A percentile compares a stretch with the other conserved stretches of the same genome.
These are phyloP conservation scores for Cucurbita argyrosperma DNA, from an alignment of 306 rosid genomes.

Conservation along the genomic window DNA sequence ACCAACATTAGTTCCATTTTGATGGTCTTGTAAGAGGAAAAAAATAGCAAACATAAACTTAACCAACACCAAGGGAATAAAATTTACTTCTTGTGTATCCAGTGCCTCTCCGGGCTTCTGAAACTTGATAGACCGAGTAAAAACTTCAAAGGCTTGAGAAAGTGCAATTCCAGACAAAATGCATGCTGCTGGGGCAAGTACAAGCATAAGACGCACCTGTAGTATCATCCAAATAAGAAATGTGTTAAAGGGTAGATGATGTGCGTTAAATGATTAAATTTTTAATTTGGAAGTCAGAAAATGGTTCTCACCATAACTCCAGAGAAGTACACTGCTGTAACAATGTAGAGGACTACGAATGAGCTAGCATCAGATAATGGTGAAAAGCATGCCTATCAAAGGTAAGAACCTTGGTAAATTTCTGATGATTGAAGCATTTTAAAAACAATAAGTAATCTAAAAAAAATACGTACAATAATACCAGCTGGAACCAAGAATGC, in stretches of 20 bases:
- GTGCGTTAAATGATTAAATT: neutral
- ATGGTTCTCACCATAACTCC: conserved; percentile 88
- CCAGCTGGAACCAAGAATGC: conserved; percentile 99
- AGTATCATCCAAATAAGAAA: conserved; percentile 11
- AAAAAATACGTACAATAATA: conserved; percentile 47
- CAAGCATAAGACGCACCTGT: conserved; percentile 98
- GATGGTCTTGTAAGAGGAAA: neutral
- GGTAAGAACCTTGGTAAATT: conserved; percentile 8
- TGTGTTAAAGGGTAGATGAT: neutral
- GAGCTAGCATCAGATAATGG: conserved; percentile 97
- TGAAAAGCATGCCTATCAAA: conserved; percentile 76
- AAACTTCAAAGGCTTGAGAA: conserved; percentile 89
- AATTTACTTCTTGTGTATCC: conserved; percentile 35
- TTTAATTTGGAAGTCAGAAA: conserved; percentile 4
- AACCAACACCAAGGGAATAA: conserved; percentile 6
- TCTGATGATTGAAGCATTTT: conserved; percentile 5
- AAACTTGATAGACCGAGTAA: conserved; percentile 80
- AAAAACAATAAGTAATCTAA: conserved; percentile 3
- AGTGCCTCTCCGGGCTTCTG: conserved; percentile 52
- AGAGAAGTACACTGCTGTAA: conserved; percentile 79
- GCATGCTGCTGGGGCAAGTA: conserved; percentile 98
- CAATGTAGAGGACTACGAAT: conserved; percentile 75
- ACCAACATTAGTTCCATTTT: conserved; percentile 5
- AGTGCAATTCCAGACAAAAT: conserved; percentile 97
- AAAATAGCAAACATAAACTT: neutral